phyloP scores from a whole-genome alignment of 345 rosid species.

The Anastatica hierochuntica region DNA sequence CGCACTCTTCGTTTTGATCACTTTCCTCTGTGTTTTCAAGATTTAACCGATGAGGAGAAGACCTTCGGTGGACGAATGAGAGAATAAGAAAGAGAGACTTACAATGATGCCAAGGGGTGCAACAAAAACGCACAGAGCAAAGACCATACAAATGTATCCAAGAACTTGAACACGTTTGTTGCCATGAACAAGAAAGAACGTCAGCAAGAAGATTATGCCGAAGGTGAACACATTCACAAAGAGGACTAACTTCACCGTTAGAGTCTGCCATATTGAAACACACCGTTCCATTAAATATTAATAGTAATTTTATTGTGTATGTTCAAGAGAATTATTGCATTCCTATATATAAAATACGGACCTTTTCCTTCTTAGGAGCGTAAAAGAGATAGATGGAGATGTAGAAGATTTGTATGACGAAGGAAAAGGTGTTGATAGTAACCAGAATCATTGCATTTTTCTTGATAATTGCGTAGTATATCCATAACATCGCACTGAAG shows the following conservation, averaged over 20 bases:
- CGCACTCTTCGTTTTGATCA: conserved; percentile 66
- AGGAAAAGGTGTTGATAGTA: conserved; percentile 47
- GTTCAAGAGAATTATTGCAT: not conserved
- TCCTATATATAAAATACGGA: too few species aligned
- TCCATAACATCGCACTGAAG: conserved; percentile 70
- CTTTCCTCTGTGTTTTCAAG: conserved; percentile 48
- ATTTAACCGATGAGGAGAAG: not conserved
- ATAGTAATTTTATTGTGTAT: not conserved
- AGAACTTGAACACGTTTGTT: conserved; percentile 33
- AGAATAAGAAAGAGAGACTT: conserved; percentile 11
- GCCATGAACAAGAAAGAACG: conserved; percentile 38
- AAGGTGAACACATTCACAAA: conserved; percentile 50
- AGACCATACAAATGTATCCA: conserved; percentile 74
- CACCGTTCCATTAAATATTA: not conserved
- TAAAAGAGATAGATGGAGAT: conserved; percentile 40
- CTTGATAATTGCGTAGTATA: conserved; percentile 57
- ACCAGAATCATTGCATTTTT: conserved; percentile 39
- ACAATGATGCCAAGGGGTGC: conserved; percentile 89
- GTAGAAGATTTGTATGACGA: conserved; percentile 39
- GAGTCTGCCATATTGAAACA: conserved; percentile 33
- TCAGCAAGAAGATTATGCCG: conserved; percentile 35
- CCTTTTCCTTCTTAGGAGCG: conserved; percentile 57
- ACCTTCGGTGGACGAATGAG: not conserved
- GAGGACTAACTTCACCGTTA: conserved; percentile 38
- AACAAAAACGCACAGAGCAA: conserved; percentile 55